Conservation (phyloP, 305 asterid species). For the Striga hermonthica region DNA sequence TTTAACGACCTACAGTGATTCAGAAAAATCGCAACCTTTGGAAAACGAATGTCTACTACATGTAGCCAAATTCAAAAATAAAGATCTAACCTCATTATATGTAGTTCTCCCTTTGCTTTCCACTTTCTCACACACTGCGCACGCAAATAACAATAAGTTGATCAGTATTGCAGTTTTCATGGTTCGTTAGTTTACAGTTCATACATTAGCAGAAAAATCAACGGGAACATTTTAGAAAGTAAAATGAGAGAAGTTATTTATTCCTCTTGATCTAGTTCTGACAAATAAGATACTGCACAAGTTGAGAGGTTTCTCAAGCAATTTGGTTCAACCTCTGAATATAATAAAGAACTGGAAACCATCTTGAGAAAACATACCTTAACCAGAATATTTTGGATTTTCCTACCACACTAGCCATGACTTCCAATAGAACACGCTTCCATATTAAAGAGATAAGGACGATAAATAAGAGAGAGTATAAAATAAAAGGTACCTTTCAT, state of each 20-base stretch:
- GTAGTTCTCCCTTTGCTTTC: constrained; percentile 99
- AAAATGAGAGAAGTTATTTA: not conserved
- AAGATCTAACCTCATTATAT: constrained; percentile 77
- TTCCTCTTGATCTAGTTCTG: constrained; percentile 9
- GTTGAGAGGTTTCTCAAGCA: constrained; percentile 11
- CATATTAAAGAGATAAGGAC: not conserved
- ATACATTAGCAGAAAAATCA: not conserved
- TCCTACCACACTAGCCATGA: constrained; percentile 22
- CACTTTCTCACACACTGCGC: constrained; percentile 89
- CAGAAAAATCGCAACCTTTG: not conserved
- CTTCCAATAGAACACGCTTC: constrained; percentile 13
- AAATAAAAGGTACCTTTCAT: constrained; percentile 66
- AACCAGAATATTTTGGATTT: not conserved
- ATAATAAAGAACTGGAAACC: constrained; percentile 5
- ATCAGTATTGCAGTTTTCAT: constrained; percentile 2
- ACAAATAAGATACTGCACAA: constrained; percentile 5
- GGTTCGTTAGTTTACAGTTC: not conserved
- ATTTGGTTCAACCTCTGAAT: constrained; percentile 20
- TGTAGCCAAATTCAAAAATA: constrained; percentile 17
- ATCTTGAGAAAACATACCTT: not conserved
- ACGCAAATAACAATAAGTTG: constrained; percentile 32
- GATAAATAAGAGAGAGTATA: constrained; percentile 17
- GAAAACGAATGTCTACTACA: constrained; percentile 3
- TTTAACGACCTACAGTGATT: not conserved
- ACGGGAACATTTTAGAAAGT: not conserved